Evolutionary conservation across 768 basidiomycete species (phyloP).

Genomic region (Stropharia rugosoannulata): DNA sequence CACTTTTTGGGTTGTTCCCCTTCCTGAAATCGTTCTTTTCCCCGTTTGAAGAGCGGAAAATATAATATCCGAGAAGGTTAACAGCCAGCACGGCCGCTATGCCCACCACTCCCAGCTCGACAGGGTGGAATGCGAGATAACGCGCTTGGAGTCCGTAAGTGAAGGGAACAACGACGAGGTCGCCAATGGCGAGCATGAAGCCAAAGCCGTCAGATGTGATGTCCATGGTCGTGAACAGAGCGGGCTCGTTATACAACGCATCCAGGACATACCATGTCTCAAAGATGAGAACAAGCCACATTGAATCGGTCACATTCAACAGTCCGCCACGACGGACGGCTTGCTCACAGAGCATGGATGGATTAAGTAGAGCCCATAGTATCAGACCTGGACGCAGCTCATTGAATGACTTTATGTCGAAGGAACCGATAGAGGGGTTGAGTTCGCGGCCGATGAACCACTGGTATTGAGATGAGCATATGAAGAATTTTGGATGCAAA

Average conservation of each 20-base stretch:
- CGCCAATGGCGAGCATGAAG: conserved; percentile 95
- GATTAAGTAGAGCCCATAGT: conserved; percentile 87
- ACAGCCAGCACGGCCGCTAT: conserved; percentile 59
- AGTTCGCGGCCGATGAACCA: conserved; percentile 92
- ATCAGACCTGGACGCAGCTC: conserved; percentile 91
- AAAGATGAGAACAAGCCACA: conserved; percentile 87
- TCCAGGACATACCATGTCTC: conserved; percentile 88
- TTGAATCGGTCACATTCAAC: conserved; percentile 75
- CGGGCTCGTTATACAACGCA: conserved; percentile 88
- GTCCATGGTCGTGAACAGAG: conserved; percentile 94
- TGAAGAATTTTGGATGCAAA: neutral
- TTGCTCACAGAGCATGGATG: conserved; percentile 91
- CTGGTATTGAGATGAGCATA: conserved; percentile 34
- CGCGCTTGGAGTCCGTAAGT: conserved; percentile 92
- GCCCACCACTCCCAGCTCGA: conserved; percentile 67
- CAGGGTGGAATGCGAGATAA: conserved; percentile 85
- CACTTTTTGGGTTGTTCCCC: conserved; percentile 93
- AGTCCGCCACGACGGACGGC: conserved; percentile 76
- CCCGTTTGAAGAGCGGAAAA: conserved; percentile 85
- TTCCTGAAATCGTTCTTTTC: conserved; percentile 97
- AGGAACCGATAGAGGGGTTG: conserved; percentile 83
- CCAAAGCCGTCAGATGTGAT: conserved; percentile 98
- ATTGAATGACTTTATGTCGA: conserved; percentile 68
- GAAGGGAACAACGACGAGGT: conserved; percentile 95
- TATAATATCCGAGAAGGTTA: conserved; percentile 79